Percentiles rank a stretch among this genome's conserved stretches.
These are phyloP conservation scores for Cryphonectria naterciae DNA, from an alignment of 2,329 filamentous ascomycete genomes.

Conservation along the genomic window DNA sequence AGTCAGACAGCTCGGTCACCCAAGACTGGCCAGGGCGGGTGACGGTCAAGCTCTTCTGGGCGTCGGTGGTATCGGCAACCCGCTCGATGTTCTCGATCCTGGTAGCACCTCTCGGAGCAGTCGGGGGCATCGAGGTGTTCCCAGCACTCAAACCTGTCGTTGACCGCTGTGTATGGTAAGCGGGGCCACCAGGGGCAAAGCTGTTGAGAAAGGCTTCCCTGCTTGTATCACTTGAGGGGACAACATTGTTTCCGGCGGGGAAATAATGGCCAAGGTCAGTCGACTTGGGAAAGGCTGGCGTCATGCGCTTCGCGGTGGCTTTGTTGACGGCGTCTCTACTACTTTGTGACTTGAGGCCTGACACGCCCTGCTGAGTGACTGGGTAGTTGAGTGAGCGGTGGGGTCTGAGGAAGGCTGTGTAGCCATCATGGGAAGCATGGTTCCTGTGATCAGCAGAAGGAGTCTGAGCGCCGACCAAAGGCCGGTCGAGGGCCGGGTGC, in stretches of 20 bases:
- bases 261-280: neutral
- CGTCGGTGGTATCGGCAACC: neutral
- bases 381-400: neutral
- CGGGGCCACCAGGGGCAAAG: neutral
- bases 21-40: constrained; percentile 13
- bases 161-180: no score
- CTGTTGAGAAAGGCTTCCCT: neutral
- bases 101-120: neutral
- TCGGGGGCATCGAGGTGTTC: neutral
- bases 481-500: no score
- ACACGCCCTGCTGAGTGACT: neutral
- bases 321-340: no score
- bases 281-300: no score
- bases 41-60: neutral
- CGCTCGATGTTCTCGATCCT: constrained; percentile 4
- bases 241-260: neutral
- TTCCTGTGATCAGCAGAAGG: neutral
- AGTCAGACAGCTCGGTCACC: constrained; percentile 5
- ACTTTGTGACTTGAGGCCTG: neutral
- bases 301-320: neutral
- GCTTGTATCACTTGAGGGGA: neutral
- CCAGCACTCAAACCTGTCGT: neutral
- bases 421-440: neutral
- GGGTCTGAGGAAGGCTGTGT: neutral
- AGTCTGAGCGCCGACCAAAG: neutral